A percentile compares a stretch with the other conserved stretches of the same genome.
These are phyloP conservation scores for Astragalus glycyphyllos DNA, from an alignment of 306 rosid species.

Conservation along the genomic window DNA sequence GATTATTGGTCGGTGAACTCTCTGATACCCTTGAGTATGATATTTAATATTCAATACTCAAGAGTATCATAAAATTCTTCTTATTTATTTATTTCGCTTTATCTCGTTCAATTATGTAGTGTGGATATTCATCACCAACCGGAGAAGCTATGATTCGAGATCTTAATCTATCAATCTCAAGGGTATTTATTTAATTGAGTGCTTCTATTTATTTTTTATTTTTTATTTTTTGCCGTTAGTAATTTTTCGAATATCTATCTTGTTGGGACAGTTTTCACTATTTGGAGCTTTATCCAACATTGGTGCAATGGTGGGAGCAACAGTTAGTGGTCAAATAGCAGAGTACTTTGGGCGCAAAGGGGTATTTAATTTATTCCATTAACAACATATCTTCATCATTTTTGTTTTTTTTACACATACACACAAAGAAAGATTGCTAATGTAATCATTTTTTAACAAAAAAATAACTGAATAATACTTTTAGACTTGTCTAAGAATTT, in stretches of 20 bases:
- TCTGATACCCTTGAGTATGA: no score
- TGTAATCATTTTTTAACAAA: no score
- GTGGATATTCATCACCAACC: slow-evolving; percentile 80
- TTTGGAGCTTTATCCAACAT: slow-evolving; percentile 79
- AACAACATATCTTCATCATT: neutral
- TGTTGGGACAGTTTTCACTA: slow-evolving; percentile 61
- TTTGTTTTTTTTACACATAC: neutral
- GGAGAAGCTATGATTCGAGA: slow-evolving; percentile 62
- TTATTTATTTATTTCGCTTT: neutral
- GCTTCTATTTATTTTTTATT: neutral
- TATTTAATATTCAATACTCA: no score
- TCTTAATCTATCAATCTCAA: slow-evolving; percentile 63
- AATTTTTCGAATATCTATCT: slow-evolving; percentile 37
- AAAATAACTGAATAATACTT: no score
- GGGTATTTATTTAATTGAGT: slow-evolving; percentile 40
- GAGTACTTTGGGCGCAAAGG: slow-evolving; percentile 84
- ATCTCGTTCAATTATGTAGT: slow-evolving; percentile 33
- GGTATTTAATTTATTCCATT: slow-evolving; percentile 47
- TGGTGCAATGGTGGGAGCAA: slow-evolving; percentile 74
- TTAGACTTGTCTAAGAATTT: neutral
- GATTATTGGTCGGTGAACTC: no score
- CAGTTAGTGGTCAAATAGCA: slow-evolving; percentile 77
- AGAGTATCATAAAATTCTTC: neutral
- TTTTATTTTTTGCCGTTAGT: neutral
- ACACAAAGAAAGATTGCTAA: no score